Evolutionary conservation across 257 asterid genomes (phyloP).

Genomic region (Nicotiana sylvestris): DNA sequence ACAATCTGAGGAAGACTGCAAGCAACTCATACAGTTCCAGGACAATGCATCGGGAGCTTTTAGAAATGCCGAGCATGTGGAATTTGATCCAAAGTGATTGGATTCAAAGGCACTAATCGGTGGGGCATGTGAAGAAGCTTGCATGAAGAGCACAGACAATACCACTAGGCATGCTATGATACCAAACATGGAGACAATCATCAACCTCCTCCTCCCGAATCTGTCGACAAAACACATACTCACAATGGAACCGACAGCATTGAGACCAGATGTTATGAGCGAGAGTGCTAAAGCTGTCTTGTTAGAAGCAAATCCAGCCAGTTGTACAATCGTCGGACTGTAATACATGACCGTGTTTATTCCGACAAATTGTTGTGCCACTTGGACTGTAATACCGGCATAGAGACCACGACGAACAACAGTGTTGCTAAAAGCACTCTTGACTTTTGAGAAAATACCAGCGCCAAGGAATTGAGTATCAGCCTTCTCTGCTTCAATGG

Average conservation of each 20-base stretch:
- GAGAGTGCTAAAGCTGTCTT: constrained; percentile 71
- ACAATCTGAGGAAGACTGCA: constrained; percentile 37
- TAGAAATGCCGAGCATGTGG: constrained; percentile 43
- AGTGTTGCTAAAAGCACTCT: constrained; percentile 36
- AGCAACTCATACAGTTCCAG: constrained; percentile 61
- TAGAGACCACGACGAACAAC: constrained; percentile 74
- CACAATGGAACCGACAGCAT: constrained; percentile 54
- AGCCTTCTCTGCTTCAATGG: constrained; percentile 62
- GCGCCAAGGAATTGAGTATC: constrained; percentile 33
- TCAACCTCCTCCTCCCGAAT: constrained; percentile 58
- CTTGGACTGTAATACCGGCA: constrained; percentile 75
- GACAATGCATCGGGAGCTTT: constrained; percentile 27
- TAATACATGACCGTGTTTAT: constrained; percentile 90
- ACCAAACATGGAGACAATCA: constrained; percentile 67
- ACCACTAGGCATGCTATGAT: constrained; percentile 52
- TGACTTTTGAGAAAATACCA: constrained; percentile 28
- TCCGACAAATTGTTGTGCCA: constrained; percentile 81
- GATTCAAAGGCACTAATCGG: constrained; percentile 38
- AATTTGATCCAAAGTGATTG: constrained; percentile 44
- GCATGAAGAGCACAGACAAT: constrained; percentile 38
- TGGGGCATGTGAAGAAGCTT: constrained; percentile 57
- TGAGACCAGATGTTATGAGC: constrained; percentile 70
- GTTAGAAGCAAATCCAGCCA: constrained; percentile 77
- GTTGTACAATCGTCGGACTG: constrained; percentile 77
- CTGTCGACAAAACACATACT: constrained; percentile 70